Base-by-base conservation (phyloP, 2,329 filamentous ascomycete species). In the Fusarium lateritium region DNA sequence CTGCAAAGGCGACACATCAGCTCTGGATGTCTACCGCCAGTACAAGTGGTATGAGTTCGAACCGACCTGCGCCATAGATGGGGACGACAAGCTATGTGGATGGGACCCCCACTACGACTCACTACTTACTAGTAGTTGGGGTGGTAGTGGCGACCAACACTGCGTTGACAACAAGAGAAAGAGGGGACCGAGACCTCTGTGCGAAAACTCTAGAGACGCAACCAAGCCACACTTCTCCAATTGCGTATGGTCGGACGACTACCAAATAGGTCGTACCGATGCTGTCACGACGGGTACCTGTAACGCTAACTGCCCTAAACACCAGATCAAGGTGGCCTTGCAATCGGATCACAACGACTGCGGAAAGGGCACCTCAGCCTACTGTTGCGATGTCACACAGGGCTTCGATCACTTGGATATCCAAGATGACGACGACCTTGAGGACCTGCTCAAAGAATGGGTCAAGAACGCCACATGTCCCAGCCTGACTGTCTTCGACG, bases 281-380 rank as follows among this genome's bases (percentile, higher is more conserved):
- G 45, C 6, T 21, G 51, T 55, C 24, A 7, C 52, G 7, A 22
- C 13, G 15, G 42, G 42, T 7, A 21, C 13, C 6, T 46, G 52
- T 13, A 39, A 14, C 15, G 22, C 42, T 5, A 31, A 22, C 24
- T 55, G 52, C 24, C 55, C 55, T 3, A 6, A 9, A 3, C 31
- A 39, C 39, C 51, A 33, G 14, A 6, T 57, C 39, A 57, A 57
- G 55, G 46, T 57, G 39, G 22, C 55, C 24, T 31, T 57, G 39
- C 3, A 57, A 8, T 38, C 39, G 8, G 5, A 51, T 39, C 24
- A 44, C 9, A 57, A 51, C 21, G 21, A 2, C 15, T 57, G 55
- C 21, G 24, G 40, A 6, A 57, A 51, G 31, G 55, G 55, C n/a
- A 57, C 55, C 28, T 51, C 46, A 8, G 55, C 55, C 46, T 58